phyloP scores from a whole-genome alignment of 1,284 basidiomycete genomes.

The Sporisorium iseilematis-ciliati region DNA sequence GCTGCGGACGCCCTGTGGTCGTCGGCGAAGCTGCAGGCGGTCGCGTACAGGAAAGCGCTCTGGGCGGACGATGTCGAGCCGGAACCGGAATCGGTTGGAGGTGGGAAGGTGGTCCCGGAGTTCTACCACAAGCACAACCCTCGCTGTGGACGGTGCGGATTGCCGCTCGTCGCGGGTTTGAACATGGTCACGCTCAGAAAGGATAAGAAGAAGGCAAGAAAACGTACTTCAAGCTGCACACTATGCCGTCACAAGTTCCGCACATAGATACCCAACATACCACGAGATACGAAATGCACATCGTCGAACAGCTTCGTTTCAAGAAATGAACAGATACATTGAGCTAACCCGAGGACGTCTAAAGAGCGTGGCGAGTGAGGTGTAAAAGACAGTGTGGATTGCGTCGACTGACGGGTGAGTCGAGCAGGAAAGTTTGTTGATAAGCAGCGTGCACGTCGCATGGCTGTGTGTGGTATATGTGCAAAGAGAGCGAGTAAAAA shows the following conservation, averaged over 20 bases:
- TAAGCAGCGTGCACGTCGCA: slow-evolving; percentile 10
- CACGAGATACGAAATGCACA: no score
- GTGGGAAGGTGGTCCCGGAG: slow-evolving; percentile 16
- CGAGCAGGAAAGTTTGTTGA: not conserved
- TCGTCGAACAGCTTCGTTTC: not conserved
- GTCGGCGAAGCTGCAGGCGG: slow-evolving; percentile 11
- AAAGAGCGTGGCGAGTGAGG: no score
- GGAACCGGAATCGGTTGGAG: not conserved
- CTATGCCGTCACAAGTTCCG: slow-evolving; percentile 26
- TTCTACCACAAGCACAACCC: slow-evolving; percentile 39
- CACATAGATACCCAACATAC: slow-evolving; percentile 13
- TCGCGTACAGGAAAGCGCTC: slow-evolving; percentile 13
- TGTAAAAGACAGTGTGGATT: slow-evolving; percentile 19
- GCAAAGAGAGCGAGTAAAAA: slow-evolving; percentile 8
- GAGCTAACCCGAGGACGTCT: not conserved
- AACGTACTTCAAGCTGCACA: slow-evolving; percentile 12
- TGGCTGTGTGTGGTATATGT: slow-evolving; percentile 25
- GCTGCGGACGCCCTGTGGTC: slow-evolving; percentile 22
- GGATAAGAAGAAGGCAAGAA: not conserved
- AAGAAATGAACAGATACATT: not conserved
- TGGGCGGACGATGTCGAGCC: slow-evolving; percentile 41
- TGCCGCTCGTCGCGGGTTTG: slow-evolving; percentile 24
- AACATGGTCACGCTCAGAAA: slow-evolving; percentile 13
- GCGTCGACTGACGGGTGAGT: not conserved
- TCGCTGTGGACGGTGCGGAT: slow-evolving; percentile 18